Percentiles rank a stretch among this genome's conserved stretches.
phyloP scores from a whole-genome alignment of 306 rosid species.

The Cucurbita moschata region DNA sequence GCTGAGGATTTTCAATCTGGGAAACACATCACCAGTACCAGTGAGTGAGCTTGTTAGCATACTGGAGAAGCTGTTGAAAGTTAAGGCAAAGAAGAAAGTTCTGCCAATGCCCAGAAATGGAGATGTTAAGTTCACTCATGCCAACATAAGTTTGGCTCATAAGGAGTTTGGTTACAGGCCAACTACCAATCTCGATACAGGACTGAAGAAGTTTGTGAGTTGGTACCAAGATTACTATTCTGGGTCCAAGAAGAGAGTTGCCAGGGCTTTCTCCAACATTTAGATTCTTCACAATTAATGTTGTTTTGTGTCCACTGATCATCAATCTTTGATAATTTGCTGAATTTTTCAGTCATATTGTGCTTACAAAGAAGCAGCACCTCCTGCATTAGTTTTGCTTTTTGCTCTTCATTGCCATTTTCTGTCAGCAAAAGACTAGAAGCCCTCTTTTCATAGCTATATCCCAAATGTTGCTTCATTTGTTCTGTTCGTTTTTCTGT shows the following conservation, averaged over 20 bases:
- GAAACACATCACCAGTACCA: constrained; percentile 72
- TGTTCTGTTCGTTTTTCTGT: constrained; percentile 12
- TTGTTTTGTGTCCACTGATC: neutral
- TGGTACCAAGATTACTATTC: constrained; percentile 57
- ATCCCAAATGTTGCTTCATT: constrained; percentile 16
- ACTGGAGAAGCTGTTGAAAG: constrained; percentile 69
- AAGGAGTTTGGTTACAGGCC: constrained; percentile 63
- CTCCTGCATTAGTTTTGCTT: constrained; percentile 10
- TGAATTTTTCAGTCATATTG: neutral
- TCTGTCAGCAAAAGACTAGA: constrained; percentile 10
- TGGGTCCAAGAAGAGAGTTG: constrained; percentile 31
- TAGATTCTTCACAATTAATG: constrained; percentile 4
- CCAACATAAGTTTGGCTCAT: constrained; percentile 59
- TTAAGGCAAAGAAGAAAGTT: constrained; percentile 57
- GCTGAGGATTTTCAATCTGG: constrained; percentile 62
- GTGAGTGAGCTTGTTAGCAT: constrained; percentile 58
- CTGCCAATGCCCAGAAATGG: constrained; percentile 72
- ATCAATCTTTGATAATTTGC: neutral
- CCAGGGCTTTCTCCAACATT: constrained; percentile 17
- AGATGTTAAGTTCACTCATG: constrained; percentile 73
- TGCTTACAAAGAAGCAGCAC: neutral
- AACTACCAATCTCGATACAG: constrained; percentile 54
- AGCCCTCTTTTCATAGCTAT: constrained; percentile 14
- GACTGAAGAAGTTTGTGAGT: constrained; percentile 62
- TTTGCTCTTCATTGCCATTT: constrained; percentile 15